A percentile compares a stretch with the other conserved stretches of the same genome.
These are phyloP conservation scores for Ustilago shanxiensis DNA, from an alignment of 1,284 basidiomycete genomes.

Conservation along the genomic window DNA sequence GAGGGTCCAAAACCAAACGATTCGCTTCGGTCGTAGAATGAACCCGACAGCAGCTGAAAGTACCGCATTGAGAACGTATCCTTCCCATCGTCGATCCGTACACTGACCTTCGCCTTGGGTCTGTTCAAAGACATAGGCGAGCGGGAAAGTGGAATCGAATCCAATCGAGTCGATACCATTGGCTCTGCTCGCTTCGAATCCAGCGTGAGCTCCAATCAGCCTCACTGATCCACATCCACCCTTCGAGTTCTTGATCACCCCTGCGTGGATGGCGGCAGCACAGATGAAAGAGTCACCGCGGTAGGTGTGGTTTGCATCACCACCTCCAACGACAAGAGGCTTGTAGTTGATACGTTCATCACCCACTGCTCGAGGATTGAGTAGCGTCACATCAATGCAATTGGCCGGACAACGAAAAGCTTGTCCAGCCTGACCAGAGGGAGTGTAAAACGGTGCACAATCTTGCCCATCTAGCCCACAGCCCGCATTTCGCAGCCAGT, in stretches of 20 bases:
- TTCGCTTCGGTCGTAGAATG: conserved; percentile 79
- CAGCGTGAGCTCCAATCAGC: conserved; percentile 79
- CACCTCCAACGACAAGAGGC: conserved; percentile 86
- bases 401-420: conserved; percentile 83
- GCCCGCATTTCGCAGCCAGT: conserved; percentile 66
- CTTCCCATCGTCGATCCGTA: conserved; percentile 76
- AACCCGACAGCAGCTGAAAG: conserved; percentile 79
- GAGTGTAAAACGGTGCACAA: conserved; percentile 78
- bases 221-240: conserved; percentile 84
- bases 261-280: conserved; percentile 82
- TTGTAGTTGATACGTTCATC: conserved; percentile 77
- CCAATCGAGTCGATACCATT: conserved; percentile 80
- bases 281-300: conserved; percentile 88
- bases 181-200: conserved; percentile 76
- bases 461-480: conserved; percentile 81
- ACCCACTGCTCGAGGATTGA: conserved; percentile 83
- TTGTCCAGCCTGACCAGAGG: conserved; percentile 74
- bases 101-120: conserved; percentile 75
- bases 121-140: conserved; percentile 73
- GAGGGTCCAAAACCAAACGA: conserved; percentile 78
- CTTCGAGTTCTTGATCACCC: conserved; percentile 76
- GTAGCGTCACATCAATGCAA: conserved; percentile 78
- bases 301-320: conserved; percentile 73
- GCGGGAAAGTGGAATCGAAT: conserved; percentile 82
- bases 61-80: conserved; percentile 59